Evolutionary conservation across 768 basidiomycete species (phyloP).

Genomic region (Phaffia australis): DNA sequence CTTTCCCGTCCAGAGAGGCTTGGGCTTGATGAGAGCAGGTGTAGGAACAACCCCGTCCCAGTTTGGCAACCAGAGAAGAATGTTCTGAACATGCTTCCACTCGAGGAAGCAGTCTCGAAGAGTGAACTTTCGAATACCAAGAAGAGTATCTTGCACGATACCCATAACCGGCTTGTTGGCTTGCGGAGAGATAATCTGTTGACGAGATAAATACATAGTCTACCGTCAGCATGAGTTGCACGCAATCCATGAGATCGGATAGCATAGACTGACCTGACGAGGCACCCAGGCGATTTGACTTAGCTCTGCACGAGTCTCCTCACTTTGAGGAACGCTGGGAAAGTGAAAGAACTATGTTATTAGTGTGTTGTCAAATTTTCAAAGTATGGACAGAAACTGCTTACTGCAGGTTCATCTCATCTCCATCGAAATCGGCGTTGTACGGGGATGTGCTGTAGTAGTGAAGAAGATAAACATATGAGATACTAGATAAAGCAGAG

Average conservation of each 20-base stretch:
- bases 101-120: slow-evolving; percentile 90
- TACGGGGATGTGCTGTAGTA: slow-evolving; percentile 77
- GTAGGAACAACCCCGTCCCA: slow-evolving; percentile 92
- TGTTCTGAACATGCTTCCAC: slow-evolving; percentile 92
- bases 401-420: slow-evolving; percentile 99
- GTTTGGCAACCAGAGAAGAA: slow-evolving; percentile 91
- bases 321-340: slow-evolving; percentile 86
- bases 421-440: slow-evolving; percentile 99
- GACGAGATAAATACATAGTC: slow-evolving; percentile 2
- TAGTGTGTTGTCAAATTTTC: not conserved
- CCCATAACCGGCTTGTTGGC: slow-evolving; percentile 99
- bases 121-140: slow-evolving; percentile 94
- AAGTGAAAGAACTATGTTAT: not conserved
- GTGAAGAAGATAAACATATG: not conserved
- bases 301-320: slow-evolving; percentile 96
- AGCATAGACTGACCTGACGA: slow-evolving; percentile 55
- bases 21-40: slow-evolving; percentile 90
- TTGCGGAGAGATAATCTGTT: slow-evolving; percentile 94
- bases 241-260: not conserved
- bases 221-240: not conserved
- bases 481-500: not conserved
- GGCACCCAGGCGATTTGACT: slow-evolving; percentile 98
- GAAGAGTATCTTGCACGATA: slow-evolving; percentile 96
- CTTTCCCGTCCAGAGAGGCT: slow-evolving; percentile 95
- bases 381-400: slow-evolving; percentile 37